Percentiles rank a stretch among this genome's conserved stretches.
These are phyloP conservation scores for Monosporascus sp. DNA, from an alignment of 2,329 filamentous ascomycete genomes.

Conservation along the genomic window DNA sequence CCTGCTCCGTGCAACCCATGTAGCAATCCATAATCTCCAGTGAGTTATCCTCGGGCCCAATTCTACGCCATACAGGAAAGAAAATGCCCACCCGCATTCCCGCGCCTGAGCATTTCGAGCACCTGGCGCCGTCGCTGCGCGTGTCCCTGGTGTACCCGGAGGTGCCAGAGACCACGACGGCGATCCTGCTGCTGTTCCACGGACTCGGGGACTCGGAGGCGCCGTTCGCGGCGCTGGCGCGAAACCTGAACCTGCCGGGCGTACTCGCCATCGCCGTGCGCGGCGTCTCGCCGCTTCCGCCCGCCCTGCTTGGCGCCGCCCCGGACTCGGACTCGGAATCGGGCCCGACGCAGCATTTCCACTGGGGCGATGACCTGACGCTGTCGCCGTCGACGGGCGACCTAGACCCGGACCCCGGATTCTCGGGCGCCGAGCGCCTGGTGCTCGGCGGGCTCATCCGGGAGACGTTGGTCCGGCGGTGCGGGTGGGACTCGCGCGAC, in stretches of 20 bases:
- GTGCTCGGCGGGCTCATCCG: constrained; percentile 47
- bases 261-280: constrained; percentile 71
- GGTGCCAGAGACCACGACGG: constrained; percentile 58
- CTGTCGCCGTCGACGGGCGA: constrained; percentile 45
- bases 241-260: constrained; percentile 66
- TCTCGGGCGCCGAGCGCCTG: constrained; percentile 39
- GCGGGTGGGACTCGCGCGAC: constrained; percentile 55
- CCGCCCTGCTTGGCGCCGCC: constrained; percentile 51
- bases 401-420: constrained; percentile 58
- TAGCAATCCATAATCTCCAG: not conserved
- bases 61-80: too few species aligned
- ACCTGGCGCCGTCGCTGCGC: constrained; percentile 35
- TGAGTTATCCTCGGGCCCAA: too few species aligned
- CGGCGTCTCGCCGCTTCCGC: constrained; percentile 63
- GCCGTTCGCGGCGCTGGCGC: constrained; percentile 65
- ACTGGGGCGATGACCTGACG: constrained; percentile 64
- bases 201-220: constrained; percentile 72
- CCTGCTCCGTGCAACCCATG: too few species aligned
- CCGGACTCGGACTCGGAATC: constrained; percentile 10
- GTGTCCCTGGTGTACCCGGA: constrained; percentile 44
- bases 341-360: constrained; percentile 35
- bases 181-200: constrained; percentile 77
- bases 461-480: constrained; percentile 45
- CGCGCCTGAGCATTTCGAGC: constrained; percentile 42
- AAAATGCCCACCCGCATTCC: constrained; percentile 46